Conservation (phyloP, 2,329 filamentous ascomycete genomes). For the Microsporum ferrugineum region DNA sequence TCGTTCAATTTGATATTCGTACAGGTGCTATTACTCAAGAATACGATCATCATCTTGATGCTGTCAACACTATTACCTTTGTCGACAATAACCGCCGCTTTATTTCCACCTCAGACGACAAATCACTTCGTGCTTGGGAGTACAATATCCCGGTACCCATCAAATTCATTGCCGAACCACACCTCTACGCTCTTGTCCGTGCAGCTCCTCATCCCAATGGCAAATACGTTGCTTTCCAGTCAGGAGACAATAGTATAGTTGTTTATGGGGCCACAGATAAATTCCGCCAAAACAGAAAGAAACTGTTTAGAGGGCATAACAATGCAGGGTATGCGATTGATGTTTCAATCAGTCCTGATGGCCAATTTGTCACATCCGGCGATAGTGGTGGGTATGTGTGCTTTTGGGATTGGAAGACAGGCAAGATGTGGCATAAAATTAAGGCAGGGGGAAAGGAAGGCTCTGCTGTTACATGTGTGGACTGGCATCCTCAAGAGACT, state of each 20-base stretch:
- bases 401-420: constrained; percentile 99
- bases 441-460: constrained; percentile 58
- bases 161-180: constrained; percentile 93
- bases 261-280: constrained; percentile 92
- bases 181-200: constrained; percentile 94
- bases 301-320: constrained; percentile 90
- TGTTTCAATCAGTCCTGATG: constrained; percentile 76
- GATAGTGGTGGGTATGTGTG: constrained; percentile 82
- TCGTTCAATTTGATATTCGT: constrained; percentile 88
- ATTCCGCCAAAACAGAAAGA: constrained; percentile 95
- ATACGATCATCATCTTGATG: constrained; percentile 96
- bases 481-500: constrained; percentile 96
- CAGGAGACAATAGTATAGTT: constrained; percentile 88
- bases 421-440: constrained; percentile 97
- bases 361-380: constrained; percentile 77
- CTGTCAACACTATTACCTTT: constrained; percentile 95
- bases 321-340: constrained; percentile 90
- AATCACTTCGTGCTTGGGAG: constrained; percentile 92
- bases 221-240: constrained; percentile 91
- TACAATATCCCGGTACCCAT: constrained; percentile 97
- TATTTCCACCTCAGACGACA: constrained; percentile 96
- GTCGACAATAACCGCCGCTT: constrained; percentile 90
- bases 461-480: constrained; percentile 69
- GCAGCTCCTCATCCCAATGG: constrained; percentile 74
- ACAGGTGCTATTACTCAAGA: constrained; percentile 79